Base-by-base conservation (phyloP, 2,329 filamentous ascomycete species). In the Fusarium musae region DNA sequence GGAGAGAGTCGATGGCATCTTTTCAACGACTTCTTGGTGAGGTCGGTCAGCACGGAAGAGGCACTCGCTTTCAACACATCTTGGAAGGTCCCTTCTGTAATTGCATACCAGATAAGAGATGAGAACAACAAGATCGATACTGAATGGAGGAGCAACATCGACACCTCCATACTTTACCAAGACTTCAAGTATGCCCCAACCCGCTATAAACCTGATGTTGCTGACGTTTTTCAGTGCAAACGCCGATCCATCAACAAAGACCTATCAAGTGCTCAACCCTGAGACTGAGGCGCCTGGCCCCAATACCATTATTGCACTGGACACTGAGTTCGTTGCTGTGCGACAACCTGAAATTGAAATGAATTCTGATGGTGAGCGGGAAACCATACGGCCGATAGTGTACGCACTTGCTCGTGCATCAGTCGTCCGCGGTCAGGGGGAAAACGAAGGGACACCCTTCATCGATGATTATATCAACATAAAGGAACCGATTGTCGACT, bases 391-490 rank as follows among this genome's bases (percentile, higher is more conserved):
- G 3, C 96, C 96, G 0, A 95, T 93, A 70, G 94, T 95, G 36
- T 94, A 96, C 75, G 96, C 95, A 2, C 89, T 99, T 17, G 96
- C 96, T n/a, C 91, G 96, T 69, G 94, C 97, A 4, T 98, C 95
- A 1, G 94, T 98, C 3, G 88, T 98, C 17, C 90, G 97, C 30
- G 95, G 95, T 1, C 84, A 89, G 58, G 96, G 95, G 26, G 88
- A 92, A 72, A 85, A 92, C 43, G 94, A 97, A 80, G 95, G 95
- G 1, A 82, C 92, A 2, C 94, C 96, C 0, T 98, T 98, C 79
- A 97, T 99, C 72, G 96, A 99, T 79, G 96, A 99, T 83, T 99
- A 99, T 81, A 97, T 99, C 70, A 91, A 91, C 37, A 96, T 97
- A 77, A 92, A 92, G 68, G 96, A 98, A 79, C 92, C 93, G 2